Evolutionary conservation across 108 stramenopile species (phyloP).

Genomic region (Nitzschia sp.): DNA sequence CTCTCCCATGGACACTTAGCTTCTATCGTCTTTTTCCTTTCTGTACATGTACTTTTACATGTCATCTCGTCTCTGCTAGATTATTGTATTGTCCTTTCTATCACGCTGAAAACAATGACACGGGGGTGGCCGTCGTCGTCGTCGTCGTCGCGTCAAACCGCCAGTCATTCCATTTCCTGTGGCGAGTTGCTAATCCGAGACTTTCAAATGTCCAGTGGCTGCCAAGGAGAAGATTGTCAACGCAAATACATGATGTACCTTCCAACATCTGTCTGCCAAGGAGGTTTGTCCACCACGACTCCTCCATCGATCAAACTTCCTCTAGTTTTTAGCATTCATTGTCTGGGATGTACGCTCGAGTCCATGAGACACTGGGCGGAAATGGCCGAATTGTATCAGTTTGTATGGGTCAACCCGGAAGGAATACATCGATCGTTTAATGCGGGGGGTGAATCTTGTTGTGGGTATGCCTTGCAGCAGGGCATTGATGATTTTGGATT

Average conservation of each 20-base stretch:
- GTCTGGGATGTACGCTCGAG: slow-evolving; percentile 43
- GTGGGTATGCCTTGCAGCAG: slow-evolving; percentile 59
- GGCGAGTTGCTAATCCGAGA: not conserved
- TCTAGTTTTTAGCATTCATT: slow-evolving; percentile 53
- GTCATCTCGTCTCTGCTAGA: too few relatives aligned
- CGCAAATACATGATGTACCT: slow-evolving; percentile 14
- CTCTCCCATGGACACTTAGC: too few relatives aligned
- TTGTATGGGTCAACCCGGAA: slow-evolving; percentile 48
- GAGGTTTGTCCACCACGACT: not conserved
- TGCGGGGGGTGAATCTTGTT: slow-evolving; percentile 45
- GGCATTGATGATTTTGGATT: slow-evolving; percentile 59
- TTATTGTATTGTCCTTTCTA: too few relatives aligned
- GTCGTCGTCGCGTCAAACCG: too few relatives aligned
- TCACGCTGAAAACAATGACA: too few relatives aligned
- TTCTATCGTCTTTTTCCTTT: too few relatives aligned
- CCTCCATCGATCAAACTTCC: slow-evolving; percentile 36
- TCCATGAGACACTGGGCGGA: slow-evolving; percentile 22
- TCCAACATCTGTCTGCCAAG: not conserved
- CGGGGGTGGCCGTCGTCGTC: too few relatives aligned
- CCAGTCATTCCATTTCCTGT: too few relatives aligned
- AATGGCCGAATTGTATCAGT: slow-evolving; percentile 38
- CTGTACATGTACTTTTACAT: too few relatives aligned
- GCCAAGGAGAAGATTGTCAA: slow-evolving; percentile 6
- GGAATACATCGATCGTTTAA: slow-evolving; percentile 53
- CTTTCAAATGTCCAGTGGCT: not conserved